These are phyloP conservation scores for Cladorrhinum sp. DNA, from an alignment of 2,329 filamentous ascomycete species.

Conservation along the genomic window DNA sequence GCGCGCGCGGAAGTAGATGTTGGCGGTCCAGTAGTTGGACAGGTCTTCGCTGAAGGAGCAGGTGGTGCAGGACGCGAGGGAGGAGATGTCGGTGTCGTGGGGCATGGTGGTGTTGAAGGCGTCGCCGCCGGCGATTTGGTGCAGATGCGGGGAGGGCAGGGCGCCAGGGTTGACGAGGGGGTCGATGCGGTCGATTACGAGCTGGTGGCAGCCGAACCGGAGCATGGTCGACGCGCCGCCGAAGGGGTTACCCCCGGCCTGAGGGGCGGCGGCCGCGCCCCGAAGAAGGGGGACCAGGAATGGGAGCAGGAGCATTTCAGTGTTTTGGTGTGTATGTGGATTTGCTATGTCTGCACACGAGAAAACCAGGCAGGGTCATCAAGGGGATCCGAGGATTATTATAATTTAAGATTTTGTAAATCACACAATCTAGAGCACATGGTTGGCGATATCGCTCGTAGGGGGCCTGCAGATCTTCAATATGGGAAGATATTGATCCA, in stretches of 20 bases:
- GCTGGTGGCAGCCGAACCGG: conserved; percentile 38
- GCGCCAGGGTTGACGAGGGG: conserved; percentile 39
- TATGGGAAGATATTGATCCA: background rate
- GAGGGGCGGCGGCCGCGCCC: background rate
- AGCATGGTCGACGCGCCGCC: conserved; percentile 9
- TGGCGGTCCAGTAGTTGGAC: conserved; percentile 33
- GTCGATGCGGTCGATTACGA: conserved; percentile 44
- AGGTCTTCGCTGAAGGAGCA: conserved; percentile 36
- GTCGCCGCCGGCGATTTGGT: conserved; percentile 53
- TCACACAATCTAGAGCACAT: background rate
- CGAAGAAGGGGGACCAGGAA: background rate
- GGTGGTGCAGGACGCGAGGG: conserved; percentile 40
- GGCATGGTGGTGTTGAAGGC: conserved; percentile 43
- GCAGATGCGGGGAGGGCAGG: conserved; percentile 51
- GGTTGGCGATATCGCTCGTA: background rate
- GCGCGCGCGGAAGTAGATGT: conserved; percentile 32
- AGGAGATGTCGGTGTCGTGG: conserved; percentile 30
- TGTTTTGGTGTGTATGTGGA: background rate
- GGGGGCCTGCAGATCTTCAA: background rate
- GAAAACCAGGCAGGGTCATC: background rate
- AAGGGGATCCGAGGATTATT: background rate
- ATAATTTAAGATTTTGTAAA: background rate
- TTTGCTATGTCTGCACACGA: background rate
- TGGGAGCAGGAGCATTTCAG: background rate
- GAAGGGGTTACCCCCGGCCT: background rate